Percentiles rank a stretch among this genome's conserved stretches.
These are phyloP conservation scores for Termitomyces heimii DNA, from an alignment of 768 basidiomycete species.

Conservation along the genomic window DNA sequence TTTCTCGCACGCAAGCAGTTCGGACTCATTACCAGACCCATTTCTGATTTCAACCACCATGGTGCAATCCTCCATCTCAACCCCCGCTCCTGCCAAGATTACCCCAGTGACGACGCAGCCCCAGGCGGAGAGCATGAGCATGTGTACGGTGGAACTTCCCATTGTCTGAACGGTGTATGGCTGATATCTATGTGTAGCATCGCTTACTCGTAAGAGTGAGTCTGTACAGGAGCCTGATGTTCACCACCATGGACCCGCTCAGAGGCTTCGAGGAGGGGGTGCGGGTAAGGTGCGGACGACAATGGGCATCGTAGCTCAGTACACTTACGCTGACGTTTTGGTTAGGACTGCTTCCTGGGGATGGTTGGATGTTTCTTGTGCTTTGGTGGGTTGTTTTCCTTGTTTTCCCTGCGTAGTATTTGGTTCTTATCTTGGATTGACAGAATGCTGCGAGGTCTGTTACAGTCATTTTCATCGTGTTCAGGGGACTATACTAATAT, in stretches of 20 bases:
- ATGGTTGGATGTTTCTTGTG: conserved; percentile 64
- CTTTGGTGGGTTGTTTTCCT: conserved; percentile 44
- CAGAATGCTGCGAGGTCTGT: conserved; percentile 69
- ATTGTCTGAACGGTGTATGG: background rate
- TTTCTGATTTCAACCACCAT: background rate
- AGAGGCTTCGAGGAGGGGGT: conserved; percentile 66
- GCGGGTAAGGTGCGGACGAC: conserved; percentile 48
- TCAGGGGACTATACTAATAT: background rate
- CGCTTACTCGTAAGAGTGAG: background rate
- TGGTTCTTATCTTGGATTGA: background rate
- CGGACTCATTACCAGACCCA: background rate
- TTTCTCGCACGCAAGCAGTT: background rate
- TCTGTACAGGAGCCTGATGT: conserved; percentile 9
- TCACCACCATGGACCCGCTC: conserved; percentile 34
- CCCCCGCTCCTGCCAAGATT: conserved; percentile 12
- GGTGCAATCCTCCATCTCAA: conserved; percentile 9
- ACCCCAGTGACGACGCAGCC: conserved; percentile 44
- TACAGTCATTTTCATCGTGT: background rate
- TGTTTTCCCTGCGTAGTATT: background rate
- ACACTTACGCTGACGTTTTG: background rate
- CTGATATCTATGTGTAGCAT: background rate
- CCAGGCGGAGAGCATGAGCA: conserved; percentile 45
- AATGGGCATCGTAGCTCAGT: background rate
- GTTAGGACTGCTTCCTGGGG: conserved; percentile 63
- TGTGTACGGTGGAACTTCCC: conserved; percentile 43